A percentile compares a stretch with the other conserved stretches of the same genome.
Conservation (phyloP, 1,284 basidiomycete species). For the Pseudozyma hubeiensis region DNA sequence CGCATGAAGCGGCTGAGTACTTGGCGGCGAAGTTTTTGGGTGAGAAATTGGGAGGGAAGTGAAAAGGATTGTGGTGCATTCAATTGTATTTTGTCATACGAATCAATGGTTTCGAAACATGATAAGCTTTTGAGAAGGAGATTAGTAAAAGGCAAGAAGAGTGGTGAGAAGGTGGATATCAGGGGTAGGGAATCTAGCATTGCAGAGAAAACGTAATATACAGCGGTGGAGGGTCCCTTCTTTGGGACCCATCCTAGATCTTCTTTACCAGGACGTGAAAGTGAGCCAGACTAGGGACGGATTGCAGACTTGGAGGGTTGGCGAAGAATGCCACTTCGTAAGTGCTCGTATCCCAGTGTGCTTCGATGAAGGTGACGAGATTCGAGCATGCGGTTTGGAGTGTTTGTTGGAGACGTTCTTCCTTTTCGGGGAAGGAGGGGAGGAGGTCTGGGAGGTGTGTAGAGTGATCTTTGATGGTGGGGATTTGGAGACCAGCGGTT, state of each 20-base stretch:
- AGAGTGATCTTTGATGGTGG: constrained; percentile 7
- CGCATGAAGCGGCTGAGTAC: constrained; percentile 52
- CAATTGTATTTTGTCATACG: background rate
- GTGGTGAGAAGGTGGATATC: background rate
- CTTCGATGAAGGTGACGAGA: constrained; percentile 11
- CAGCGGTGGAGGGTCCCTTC: background rate
- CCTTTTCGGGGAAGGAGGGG: background rate
- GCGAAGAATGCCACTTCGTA: constrained; percentile 32
- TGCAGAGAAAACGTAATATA: constrained; percentile 6
- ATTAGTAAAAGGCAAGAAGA: background rate
- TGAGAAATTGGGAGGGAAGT: background rate
- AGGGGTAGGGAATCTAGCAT: background rate
- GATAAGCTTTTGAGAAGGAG: too few relatives aligned
- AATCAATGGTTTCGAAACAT: constrained; percentile 3
- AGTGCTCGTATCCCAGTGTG: constrained; percentile 11
- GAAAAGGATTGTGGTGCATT: background rate
- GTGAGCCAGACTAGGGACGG: constrained; percentile 29
- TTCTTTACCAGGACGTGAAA: constrained; percentile 33
- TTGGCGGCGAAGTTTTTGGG: constrained; percentile 30
- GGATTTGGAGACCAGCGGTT: background rate
- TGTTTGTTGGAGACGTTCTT: background rate
- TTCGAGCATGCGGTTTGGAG: constrained; percentile 1
- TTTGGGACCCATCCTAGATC: background rate
- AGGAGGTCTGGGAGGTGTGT: constrained; percentile 6
- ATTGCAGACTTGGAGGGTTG: constrained; percentile 38